phyloP scores from a whole-genome alignment of 2,329 filamentous ascomycete genomes.

The Ilyonectria destructans region DNA sequence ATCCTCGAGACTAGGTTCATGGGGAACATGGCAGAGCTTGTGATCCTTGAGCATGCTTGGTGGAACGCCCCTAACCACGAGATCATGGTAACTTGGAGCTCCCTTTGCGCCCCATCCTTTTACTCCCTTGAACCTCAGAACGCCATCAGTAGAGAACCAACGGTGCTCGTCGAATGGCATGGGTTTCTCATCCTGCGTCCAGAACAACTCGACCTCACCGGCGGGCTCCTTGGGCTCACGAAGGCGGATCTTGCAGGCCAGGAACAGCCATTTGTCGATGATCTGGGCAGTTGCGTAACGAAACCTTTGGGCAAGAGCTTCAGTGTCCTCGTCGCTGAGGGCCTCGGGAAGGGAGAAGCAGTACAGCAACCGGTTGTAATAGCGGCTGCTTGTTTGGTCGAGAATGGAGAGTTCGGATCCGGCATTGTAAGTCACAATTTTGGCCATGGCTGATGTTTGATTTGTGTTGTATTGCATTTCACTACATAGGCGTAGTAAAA shows the following conservation, averaged over 20 bases:
- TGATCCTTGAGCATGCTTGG: background rate
- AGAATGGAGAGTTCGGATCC: background rate
- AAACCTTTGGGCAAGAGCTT: background rate
- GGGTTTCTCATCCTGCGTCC: background rate
- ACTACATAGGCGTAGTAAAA: background rate
- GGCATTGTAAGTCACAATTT: background rate
- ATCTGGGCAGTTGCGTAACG: background rate
- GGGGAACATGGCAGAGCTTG: background rate
- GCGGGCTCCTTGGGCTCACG: background rate
- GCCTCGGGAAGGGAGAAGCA: background rate
- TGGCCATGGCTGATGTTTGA: too few relatives aligned
- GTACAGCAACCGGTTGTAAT: conserved; percentile 4
- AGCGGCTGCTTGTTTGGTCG: background rate
- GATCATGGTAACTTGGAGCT: background rate
- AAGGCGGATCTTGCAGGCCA: background rate
- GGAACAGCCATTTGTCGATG: background rate
- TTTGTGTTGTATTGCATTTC: background rate
- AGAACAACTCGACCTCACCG: background rate
- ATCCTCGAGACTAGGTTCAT: background rate
- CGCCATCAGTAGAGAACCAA: background rate
- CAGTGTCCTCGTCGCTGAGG: background rate
- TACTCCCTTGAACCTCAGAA: background rate
- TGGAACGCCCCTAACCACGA: background rate
- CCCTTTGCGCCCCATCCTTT: too few relatives aligned
- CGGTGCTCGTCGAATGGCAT: background rate